phyloP scores from a whole-genome alignment of 768 basidiomycete genomes.

The Naematelia aurantialba region DNA sequence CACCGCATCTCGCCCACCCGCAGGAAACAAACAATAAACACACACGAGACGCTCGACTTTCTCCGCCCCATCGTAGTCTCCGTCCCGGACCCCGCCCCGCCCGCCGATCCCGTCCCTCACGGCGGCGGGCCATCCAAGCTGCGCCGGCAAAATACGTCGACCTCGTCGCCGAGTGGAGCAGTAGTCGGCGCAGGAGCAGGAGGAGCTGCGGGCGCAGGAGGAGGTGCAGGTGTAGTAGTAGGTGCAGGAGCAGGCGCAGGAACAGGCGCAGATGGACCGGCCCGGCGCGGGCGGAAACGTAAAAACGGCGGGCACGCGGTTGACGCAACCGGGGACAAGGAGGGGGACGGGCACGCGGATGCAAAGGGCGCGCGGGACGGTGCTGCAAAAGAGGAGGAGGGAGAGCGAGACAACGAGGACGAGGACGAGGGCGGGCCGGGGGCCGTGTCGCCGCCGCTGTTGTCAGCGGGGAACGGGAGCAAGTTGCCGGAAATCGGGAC shows the following conservation, averaged over 20 bases:
- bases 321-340: background rate
- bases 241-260: background rate
- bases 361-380: conserved; percentile 7
- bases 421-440: conserved; percentile 20
- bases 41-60: conserved; percentile 86
- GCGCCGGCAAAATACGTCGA: too few species aligned
- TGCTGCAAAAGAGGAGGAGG: conserved; percentile 6
- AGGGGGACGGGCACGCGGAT: background rate
- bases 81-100: conserved; percentile 82
- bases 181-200: background rate
- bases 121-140: conserved; percentile 12
- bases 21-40: conserved; percentile 89
- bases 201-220: background rate
- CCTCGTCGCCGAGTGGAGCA: too few species aligned
- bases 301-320: conserved; percentile 10
- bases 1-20: background rate
- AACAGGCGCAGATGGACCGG: background rate
- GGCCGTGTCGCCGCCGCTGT: conserved; percentile 3
- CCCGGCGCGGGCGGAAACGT: conserved; percentile 3
- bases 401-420: conserved; percentile 14
- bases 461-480: background rate
- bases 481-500: conserved; percentile 30
- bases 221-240: too few species aligned
- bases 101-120: conserved; percentile 55
- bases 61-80: conserved; percentile 83